phyloP scores from a whole-genome alignment of 495 filamentous ascomycete genomes.

The Cercophora newfieldiana region DNA sequence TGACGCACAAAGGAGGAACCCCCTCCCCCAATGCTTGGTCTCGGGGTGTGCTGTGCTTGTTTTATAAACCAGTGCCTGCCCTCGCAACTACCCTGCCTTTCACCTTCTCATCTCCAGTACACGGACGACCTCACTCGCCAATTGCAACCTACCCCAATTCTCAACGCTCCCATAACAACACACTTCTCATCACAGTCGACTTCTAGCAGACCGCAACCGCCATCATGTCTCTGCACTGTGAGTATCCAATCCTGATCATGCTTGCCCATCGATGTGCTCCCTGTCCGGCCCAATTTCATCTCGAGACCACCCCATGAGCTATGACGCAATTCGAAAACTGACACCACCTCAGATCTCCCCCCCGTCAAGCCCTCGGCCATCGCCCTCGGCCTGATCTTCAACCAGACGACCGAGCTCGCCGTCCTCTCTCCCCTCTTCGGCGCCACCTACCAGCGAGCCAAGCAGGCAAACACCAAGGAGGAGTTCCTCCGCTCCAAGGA shows the following conservation, averaged over 20 bases:
- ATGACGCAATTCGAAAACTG: slow-evolving; percentile 11
- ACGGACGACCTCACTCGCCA: slow-evolving; percentile 9
- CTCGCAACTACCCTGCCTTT: slow-evolving; percentile 9
- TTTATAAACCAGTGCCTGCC: slow-evolving; percentile 24
- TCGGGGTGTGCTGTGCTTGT: neutral
- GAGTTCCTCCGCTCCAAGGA: slow-evolving; percentile 95
- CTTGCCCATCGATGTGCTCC: slow-evolving; percentile 2
- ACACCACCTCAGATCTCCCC: slow-evolving; percentile 69
- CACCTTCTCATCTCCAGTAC: slow-evolving; percentile 11
- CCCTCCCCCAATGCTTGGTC: neutral
- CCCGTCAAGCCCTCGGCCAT: slow-evolving; percentile 98
- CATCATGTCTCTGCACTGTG: slow-evolving; percentile 62
- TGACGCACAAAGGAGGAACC: slow-evolving; percentile 33
- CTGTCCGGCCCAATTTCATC: neutral
- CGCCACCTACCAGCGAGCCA: slow-evolving; percentile 90
- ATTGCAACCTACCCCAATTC: slow-evolving; percentile 7
- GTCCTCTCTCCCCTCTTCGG: slow-evolving; percentile 90
- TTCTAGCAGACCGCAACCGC: slow-evolving; percentile 16
- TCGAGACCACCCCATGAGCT: neutral
- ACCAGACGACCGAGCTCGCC: slow-evolving; percentile 64
- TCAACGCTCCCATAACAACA: slow-evolving; percentile 5
- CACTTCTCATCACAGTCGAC: neutral
- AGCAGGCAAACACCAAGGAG: slow-evolving; percentile 89
- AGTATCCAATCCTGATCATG: slow-evolving; percentile 27
- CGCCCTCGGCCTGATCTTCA: slow-evolving; percentile 92